phyloP scores from a whole-genome alignment of 140 eudicot genomes.

The Stevia rebaudiana region DNA sequence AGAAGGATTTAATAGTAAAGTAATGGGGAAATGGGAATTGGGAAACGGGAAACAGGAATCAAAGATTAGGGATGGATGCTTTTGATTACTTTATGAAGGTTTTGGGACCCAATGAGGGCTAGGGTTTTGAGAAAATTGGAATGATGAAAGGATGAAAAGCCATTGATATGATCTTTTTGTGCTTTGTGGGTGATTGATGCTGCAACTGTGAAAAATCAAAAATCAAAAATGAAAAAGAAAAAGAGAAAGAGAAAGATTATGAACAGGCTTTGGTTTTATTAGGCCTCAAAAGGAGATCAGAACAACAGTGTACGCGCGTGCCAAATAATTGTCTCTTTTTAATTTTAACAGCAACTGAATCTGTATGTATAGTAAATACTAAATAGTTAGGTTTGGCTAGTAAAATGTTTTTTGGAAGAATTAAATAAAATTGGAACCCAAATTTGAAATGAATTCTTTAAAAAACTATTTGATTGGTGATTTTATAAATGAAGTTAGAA shows the following conservation, averaged over 20 bases:
- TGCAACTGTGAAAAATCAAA: not conserved
- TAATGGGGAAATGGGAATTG: slow-evolving; percentile 14
- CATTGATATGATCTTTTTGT: slow-evolving; percentile 14
- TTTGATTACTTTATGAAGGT: slow-evolving; percentile 15
- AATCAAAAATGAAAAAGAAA: not conserved
- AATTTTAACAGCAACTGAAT: not conserved
- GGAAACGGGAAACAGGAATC: slow-evolving; percentile 20
- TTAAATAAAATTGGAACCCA: too few relatives aligned
- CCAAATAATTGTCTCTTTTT: slow-evolving; percentile 16
- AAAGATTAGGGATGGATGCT: slow-evolving; percentile 5
- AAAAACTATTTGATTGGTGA: too few relatives aligned
- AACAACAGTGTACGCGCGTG: slow-evolving; percentile 27
- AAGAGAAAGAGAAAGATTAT: slow-evolving; percentile 20
- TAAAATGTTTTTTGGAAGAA: too few relatives aligned
- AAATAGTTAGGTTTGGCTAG: too few relatives aligned
- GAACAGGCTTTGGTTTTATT: slow-evolving; percentile 33
- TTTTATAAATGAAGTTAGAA: too few relatives aligned
- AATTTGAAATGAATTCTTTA: too few relatives aligned
- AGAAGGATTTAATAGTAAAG: not conserved
- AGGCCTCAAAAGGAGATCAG: slow-evolving; percentile 36
- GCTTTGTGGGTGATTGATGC: not conserved
- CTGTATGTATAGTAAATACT: not conserved
- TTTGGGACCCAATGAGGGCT: slow-evolving; percentile 17
- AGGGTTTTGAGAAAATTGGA: slow-evolving; percentile 14
- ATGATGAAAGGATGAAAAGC: slow-evolving; percentile 18